Base-by-base conservation (phyloP, 2,329 filamentous ascomycete genomes). In the Clonostachys rhizophaga region DNA sequence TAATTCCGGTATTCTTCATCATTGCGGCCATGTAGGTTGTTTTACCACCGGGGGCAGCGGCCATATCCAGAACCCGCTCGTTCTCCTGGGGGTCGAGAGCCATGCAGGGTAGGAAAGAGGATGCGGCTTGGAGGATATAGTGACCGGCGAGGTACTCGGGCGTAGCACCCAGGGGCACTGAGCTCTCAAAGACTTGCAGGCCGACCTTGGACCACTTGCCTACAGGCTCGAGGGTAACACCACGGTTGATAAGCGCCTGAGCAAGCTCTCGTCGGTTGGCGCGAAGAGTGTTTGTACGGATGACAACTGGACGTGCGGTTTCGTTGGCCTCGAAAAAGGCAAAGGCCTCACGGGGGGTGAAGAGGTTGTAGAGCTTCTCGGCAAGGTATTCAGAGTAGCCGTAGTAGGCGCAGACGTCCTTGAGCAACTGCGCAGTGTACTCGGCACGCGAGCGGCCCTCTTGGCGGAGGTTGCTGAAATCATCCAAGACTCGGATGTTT, bases 311-410 rank as follows among this genome's bases (percentile, higher is more conserved):
- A 45, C 94, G 84, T 13, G 91, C 83, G 30, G 89, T 91, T 71
- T 99, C 94, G 83, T 99, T 99, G 58, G 92, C 92, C 71, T 99
- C 94, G 72, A 99, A 97, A 71, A 99, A 99, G 47, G 91, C 91
- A 57, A 97, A 95, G 1, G 94, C 94, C 71, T 99, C 94, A 57
- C 87, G 85, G 1, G 94, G 89, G 2, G 91, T 84, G 71, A 99
- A 97, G 7, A 99, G 83, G 61, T 87, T 86, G 72, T 91, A 91
- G 14, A 99, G 83, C 76, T 97, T 99, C 69, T 96, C 89, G 5
- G 91, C 94, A n/a, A 99, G 79, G 70, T 87, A 97, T 36, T 87
- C 83, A 5, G 89, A 95, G 74, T 99, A 99, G 50, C 92, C 91
- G 64, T 99, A 99, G 76, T 99, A 99, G 47, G 87, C 83, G 71